phyloP scores from a whole-genome alignment of 352 stramenopile genomes.

The Albugo laibachii region DNA sequence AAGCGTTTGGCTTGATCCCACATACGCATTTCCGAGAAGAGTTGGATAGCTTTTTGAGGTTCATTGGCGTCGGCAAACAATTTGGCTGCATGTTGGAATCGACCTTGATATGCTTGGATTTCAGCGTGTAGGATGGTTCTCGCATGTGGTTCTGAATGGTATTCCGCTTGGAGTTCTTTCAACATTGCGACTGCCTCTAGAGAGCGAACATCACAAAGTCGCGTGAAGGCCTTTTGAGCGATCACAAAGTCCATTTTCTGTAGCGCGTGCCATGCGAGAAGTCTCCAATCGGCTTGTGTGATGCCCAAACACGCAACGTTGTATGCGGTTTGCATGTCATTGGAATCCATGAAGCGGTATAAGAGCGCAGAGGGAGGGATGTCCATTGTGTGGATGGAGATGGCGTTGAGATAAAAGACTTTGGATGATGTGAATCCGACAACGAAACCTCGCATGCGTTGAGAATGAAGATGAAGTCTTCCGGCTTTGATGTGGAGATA shows the following conservation, averaged over 20 bases:
- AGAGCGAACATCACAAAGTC: conserved; percentile 80
- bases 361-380: conserved; percentile 78
- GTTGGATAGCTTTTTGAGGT: conserved; percentile 78
- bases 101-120: conserved; percentile 83
- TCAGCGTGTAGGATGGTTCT: conserved; percentile 76
- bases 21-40: conserved; percentile 84
- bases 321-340: conserved; percentile 79
- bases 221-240: conserved; percentile 74
- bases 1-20: conserved; percentile 91
- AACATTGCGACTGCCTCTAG: conserved; percentile 81
- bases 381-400: conserved; percentile 79
- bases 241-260: conserved; percentile 66
- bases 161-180: conserved; percentile 49
- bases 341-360: conserved; percentile 79
- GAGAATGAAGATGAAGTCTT: conserved; percentile 70
- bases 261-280: conserved; percentile 75
- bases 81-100: conserved; percentile 83
- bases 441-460: conserved; percentile 84
- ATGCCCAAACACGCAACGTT: conserved; percentile 84
- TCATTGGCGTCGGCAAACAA: conserved; percentile 63
- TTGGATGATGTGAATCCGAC: conserved; percentile 84
- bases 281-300: conserved; percentile 81
- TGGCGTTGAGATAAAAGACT: conserved; percentile 80
- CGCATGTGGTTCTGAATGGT: conserved; percentile 18
- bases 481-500: conserved; percentile 85